phyloP scores from a whole-genome alignment of 2,329 filamentous ascomycete species.

The Neoscytalidium dimidiatum region DNA sequence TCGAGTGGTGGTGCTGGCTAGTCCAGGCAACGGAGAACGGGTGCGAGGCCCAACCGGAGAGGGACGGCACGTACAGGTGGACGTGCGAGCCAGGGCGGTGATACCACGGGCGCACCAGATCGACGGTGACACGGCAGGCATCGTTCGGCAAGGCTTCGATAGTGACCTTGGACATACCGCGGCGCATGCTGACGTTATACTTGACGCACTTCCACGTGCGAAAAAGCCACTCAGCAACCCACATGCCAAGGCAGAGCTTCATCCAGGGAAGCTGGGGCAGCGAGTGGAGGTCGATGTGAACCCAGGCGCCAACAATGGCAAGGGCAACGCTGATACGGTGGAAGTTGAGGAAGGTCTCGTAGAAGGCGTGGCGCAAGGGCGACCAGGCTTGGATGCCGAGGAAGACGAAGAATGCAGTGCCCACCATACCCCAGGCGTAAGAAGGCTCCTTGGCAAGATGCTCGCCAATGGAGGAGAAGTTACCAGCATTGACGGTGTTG shows the following conservation, averaged over 20 bases:
- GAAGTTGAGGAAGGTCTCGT: constrained; percentile 89
- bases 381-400: constrained; percentile 73
- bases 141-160: constrained; percentile 62
- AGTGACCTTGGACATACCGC: constrained; percentile 52
- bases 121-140: constrained; percentile 62
- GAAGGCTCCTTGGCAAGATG: constrained; percentile 63
- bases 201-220: constrained; percentile 53
- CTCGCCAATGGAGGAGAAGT: constrained; percentile 59
- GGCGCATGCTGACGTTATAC: constrained; percentile 54
- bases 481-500: constrained; percentile 62
- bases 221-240: constrained; percentile 65
- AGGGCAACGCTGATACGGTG: constrained; percentile 77
- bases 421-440: constrained; percentile 65
- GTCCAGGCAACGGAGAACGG: constrained; percentile 50
- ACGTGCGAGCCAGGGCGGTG: constrained; percentile 61
- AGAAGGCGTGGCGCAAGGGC: constrained; percentile 87
- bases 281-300: constrained; percentile 71
- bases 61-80: constrained; percentile 59
- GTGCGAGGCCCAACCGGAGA: constrained; percentile 46
- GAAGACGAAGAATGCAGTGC: constrained; percentile 60
- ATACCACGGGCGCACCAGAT: constrained; percentile 56
- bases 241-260: constrained; percentile 72
- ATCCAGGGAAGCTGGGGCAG: constrained; percentile 74
- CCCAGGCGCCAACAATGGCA: constrained; percentile 70
- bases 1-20: background rate